These are phyloP conservation scores for Aspergillus sp. DNA, from an alignment of 2,329 filamentous ascomycete species.

Conservation along the genomic window DNA sequence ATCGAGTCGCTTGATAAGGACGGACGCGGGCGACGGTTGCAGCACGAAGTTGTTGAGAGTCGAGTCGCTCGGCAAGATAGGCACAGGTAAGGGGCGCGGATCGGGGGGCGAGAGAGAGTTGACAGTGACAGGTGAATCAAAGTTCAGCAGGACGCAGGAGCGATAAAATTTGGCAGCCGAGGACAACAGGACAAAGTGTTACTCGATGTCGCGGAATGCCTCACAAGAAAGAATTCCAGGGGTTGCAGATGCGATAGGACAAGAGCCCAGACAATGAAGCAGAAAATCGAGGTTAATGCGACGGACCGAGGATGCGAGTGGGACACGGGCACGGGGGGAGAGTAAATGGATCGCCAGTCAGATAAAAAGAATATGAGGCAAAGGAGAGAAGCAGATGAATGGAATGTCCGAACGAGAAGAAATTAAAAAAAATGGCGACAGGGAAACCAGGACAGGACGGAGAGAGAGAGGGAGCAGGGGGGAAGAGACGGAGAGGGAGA, in stretches of 20 bases:
- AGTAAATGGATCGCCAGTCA: slow-evolving; percentile 10
- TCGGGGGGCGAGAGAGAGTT: slow-evolving; percentile 10
- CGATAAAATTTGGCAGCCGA: neutral
- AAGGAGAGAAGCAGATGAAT: slow-evolving; percentile 14
- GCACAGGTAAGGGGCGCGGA: slow-evolving; percentile 13
- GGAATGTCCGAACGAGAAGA: slow-evolving; percentile 11
- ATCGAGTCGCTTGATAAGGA: slow-evolving; percentile 16
- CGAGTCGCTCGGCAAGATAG: neutral
- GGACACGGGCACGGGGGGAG: slow-evolving; percentile 15
- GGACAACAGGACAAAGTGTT: neutral
- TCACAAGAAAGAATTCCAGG: slow-evolving; percentile 10
- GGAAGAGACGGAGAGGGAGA: slow-evolving; percentile 9
- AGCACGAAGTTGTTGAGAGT: slow-evolving; percentile 11
- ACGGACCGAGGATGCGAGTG: slow-evolving; percentile 20
- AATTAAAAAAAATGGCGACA: slow-evolving; percentile 6
- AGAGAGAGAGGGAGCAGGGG: slow-evolving; percentile 21
- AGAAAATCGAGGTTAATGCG: slow-evolving; percentile 15
- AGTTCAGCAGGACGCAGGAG: neutral
- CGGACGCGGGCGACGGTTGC: slow-evolving; percentile 11
- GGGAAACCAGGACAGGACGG: slow-evolving; percentile 9
- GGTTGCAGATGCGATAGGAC: slow-evolving; percentile 13
- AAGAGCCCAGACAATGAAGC: slow-evolving; percentile 6
- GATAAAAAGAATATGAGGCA: slow-evolving; percentile 8
- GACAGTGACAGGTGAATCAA: slow-evolving; percentile 16
- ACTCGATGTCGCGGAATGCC: slow-evolving; percentile 3